These are phyloP conservation scores for Grifola frondosa DNA, from an alignment of 1,284 basidiomycete genomes.

Conservation along the genomic window DNA sequence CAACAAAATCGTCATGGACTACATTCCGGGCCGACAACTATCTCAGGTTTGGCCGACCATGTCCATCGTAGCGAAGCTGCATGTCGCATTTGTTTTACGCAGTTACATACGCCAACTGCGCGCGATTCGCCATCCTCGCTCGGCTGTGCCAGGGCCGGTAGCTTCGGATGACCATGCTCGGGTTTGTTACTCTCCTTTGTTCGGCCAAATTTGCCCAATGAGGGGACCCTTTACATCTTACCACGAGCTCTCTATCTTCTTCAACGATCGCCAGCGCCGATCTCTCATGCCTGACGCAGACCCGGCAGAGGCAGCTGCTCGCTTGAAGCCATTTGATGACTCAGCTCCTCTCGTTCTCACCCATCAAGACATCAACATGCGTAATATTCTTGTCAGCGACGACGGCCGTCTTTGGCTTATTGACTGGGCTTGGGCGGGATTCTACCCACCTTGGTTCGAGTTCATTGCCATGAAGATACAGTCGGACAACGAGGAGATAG, in stretches of 20 bases:
- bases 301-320: no score
- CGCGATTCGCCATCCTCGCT: constrained; percentile 5
- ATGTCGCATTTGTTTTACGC: constrained; percentile 26
- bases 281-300: no score
- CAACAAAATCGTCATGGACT: constrained; percentile 21
- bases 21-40: constrained; percentile 22
- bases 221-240: constrained; percentile 8
- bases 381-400: constrained; percentile 26
- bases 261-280: constrained; percentile 1
- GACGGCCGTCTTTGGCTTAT: constrained; percentile 30
- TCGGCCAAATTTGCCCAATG: not conserved
- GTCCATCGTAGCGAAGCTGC: constrained; percentile 18
- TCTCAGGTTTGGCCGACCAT: constrained; percentile 23
- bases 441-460: constrained; percentile 27
- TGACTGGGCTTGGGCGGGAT: constrained; percentile 29
- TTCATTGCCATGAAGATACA: constrained; percentile 9
- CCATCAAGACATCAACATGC: constrained; percentile 26
- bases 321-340: no score
- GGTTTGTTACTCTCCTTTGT: not conserved
- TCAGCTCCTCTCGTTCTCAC: constrained; percentile 28
- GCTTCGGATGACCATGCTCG: not conserved
- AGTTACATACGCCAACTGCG: constrained; percentile 29
- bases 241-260: constrained; percentile 2
- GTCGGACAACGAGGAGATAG: not conserved
- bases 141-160: constrained; percentile 11